Evolutionary conservation across 2,329 filamentous ascomycete genomes (phyloP), one percentile per base, ranked within the genome.

Genomic region (Aspergillus felis): DNA sequence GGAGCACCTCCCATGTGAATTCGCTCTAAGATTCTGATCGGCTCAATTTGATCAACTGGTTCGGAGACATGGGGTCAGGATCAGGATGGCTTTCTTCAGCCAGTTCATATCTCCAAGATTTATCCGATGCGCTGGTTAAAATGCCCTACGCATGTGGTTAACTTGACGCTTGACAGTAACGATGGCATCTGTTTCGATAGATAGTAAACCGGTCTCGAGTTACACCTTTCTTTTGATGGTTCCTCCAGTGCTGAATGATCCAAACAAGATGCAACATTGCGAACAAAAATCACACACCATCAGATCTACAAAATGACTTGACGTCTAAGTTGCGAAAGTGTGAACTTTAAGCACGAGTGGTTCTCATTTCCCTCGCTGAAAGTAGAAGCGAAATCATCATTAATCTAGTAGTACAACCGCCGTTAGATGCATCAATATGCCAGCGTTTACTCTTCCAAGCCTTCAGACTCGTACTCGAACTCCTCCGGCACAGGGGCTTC

Each of bases 401-500:
- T 67, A 65, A 56, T 71, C 71, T 74, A 74, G 67, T 71, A 71
- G 71, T 73, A 74, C 71, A 74, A 66, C 67, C 63, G 61, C 61
- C 60, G 57, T 46, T 17, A 61, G 57, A 61, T 60, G 63, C 59
- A 63, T 55, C 35, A 54, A 44, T 38, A 44, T 32, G 29, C 50
- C 22, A 51, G 35, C 53, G 44, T 61, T 62, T 64, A 66, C 60
- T 73, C 69, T 29, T 72, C 71, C 49, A 72, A 74, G 4, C 64
- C 69, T 47, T 80, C 78, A 42, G 75, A 73, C 64, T 79, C 73
- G 57, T 81, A 81, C 20, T 74, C 69, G 58, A 81, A 81, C 49
- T 80, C 77, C 41, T 74, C 65, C 2, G 78, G 78, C 27, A 79
- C 64, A 29, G 78, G 78, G 6, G 78, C 78, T 59, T 80, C 78